Evolutionary conservation across 345 rosid species (phyloP).

Genomic region (Salix dunnii): DNA sequence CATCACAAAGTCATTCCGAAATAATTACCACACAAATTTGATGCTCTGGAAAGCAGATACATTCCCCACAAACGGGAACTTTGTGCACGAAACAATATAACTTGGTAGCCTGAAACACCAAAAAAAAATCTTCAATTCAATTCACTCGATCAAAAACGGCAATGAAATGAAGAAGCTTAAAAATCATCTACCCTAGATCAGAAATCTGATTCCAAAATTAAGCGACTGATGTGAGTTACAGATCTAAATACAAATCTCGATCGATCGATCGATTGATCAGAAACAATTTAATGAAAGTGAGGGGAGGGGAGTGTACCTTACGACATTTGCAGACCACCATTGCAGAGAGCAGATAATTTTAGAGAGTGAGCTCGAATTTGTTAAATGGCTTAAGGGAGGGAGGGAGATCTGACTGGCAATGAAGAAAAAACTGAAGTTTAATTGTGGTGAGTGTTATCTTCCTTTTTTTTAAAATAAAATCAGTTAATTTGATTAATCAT

Average conservation of each 20-base stretch:
- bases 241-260: slow-evolving; percentile 12
- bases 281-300: background rate
- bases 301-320: slow-evolving; percentile 16
- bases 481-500: no score
- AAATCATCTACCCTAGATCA: background rate
- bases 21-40: slow-evolving; percentile 81
- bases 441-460: background rate
- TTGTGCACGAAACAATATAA: slow-evolving; percentile 96
- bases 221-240: background rate
- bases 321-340: slow-evolving; percentile 40
- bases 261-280: background rate
- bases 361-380: background rate
- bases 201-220: background rate
- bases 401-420: background rate
- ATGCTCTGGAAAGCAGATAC: slow-evolving; percentile 94
- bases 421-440: background rate
- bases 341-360: background rate
- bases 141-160: background rate
- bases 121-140: background rate
- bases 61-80: slow-evolving; percentile 96
- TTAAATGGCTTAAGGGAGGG: background rate
- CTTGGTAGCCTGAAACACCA: slow-evolving; percentile 79
- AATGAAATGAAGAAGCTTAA: background rate
- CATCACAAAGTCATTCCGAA: background rate
- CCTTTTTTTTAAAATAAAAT: no score